Percentiles rank a stretch among this genome's conserved stretches.
Conservation (phyloP, 306 rosid species). For the Citrullus colocynthis region DNA sequence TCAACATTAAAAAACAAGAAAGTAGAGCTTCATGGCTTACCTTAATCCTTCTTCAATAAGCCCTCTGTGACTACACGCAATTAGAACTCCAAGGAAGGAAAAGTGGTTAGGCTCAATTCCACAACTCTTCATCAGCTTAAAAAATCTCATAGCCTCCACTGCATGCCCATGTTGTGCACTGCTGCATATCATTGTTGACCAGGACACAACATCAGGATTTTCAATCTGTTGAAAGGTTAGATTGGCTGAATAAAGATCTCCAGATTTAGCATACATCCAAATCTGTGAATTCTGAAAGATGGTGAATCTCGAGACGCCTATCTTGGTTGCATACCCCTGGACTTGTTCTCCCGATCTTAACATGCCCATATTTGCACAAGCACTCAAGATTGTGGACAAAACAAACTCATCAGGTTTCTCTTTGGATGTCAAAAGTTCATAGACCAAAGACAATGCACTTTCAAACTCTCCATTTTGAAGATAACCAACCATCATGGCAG, state of each 20-base stretch:
- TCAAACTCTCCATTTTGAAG: conserved; percentile 31
- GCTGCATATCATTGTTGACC: conserved; percentile 47
- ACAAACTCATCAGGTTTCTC: conserved; percentile 35
- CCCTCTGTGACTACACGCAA: conserved; percentile 59
- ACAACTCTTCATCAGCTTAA: conserved; percentile 29
- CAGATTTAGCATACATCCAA: conserved; percentile 53
- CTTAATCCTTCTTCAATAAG: conserved; percentile 37
- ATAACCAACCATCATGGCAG: conserved; percentile 38
- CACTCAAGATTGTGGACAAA: conserved; percentile 31
- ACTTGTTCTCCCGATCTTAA: conserved; percentile 42
- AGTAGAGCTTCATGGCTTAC: not conserved
- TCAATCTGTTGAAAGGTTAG: conserved; percentile 29
- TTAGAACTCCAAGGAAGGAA: conserved; percentile 40
- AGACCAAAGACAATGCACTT: conserved; percentile 31
- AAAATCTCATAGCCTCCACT: conserved; percentile 28
- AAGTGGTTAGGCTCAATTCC: conserved; percentile 35
- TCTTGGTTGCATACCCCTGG: conserved; percentile 33
- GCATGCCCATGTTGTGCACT: conserved; percentile 47
- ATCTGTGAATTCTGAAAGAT: conserved; percentile 39
- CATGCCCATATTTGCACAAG: conserved; percentile 34
- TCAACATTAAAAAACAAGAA: not conserved
- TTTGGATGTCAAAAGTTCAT: conserved; percentile 19
- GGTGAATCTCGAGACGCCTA: conserved; percentile 21
- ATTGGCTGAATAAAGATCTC: conserved; percentile 30
- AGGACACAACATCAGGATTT: conserved; percentile 41